Evolutionary conservation across 768 basidiomycete species (phyloP), one percentile per base, ranked within the genome.

Genomic region (Daedaleopsis nitida): DNA sequence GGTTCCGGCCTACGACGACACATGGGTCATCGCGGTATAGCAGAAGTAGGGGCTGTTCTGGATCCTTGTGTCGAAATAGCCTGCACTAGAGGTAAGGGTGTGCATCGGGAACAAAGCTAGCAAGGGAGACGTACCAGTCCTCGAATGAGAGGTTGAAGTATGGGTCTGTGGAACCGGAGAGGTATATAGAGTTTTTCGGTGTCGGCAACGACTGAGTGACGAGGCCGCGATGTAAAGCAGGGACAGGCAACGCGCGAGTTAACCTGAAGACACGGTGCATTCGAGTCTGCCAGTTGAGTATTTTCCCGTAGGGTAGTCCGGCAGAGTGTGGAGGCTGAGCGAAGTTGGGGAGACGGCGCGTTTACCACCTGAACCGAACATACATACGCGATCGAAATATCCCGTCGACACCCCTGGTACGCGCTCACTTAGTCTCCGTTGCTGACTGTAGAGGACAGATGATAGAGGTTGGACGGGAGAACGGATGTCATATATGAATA

Each of bases 1-100:
- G 97, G 72, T 98, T 96, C 55, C 96, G 80, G 0, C 96, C 96
- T 57, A 98, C 92, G 56, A 99, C 83, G 17, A 98, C 93, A 68
- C 94, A 95, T 3, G 94, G 93, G 0, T 76, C 72, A 70, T 98
- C 91, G 34, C 93, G 86, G 73, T 98, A 99, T 57, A 99, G 75
- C 49, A 97, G 81, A 19, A 99, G 81, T 44, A 96, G 78, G 1
- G 94, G 92, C 39, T 81, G 75, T 4, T 86, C 76, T 6, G 81
- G 79, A 3, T 84, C 77, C 49, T 89, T 85, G 67, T 92, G 85
- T 67, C 92, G 85, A 71, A 97, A 94, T n/a, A 91, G 75, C 86
- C 89, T 91, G 47, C 16, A 2, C 23, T 24, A 7, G 27, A 32
- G 7, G 27, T 32, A n/a, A n/a, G n/a, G n/a, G 27, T 32, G 27